phyloP scores from a whole-genome alignment of 192 early-diverging fungal species.

The Rhizophlyctis rosea region DNA sequence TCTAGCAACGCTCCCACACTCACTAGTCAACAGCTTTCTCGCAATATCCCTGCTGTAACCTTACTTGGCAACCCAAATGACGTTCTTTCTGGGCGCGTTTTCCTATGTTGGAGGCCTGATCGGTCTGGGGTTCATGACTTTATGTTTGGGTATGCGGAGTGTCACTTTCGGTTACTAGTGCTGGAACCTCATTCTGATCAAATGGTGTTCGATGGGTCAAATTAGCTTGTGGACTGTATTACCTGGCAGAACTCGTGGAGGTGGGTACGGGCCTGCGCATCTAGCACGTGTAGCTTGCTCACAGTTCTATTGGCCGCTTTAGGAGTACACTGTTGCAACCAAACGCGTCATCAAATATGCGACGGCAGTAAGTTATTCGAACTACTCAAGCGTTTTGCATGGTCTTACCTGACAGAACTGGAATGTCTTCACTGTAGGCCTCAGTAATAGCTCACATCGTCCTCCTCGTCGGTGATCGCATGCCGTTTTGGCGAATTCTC shows the following conservation, averaged over 20 bases:
- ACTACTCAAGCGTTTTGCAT: no score
- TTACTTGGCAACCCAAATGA: no score
- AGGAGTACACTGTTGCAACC: constrained; percentile 80
- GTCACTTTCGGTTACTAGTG: neutral
- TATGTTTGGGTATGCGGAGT: constrained; percentile 33
- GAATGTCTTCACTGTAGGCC: constrained; percentile 40
- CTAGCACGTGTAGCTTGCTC: no score
- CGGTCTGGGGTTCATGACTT: constrained; percentile 43
- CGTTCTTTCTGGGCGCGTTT: constrained; percentile 29
- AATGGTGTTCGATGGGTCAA: neutral
- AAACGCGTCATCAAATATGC: constrained; percentile 70
- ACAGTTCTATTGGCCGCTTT: no score
- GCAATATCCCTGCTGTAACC: no score
- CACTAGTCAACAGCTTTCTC: no score
- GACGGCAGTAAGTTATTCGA: constrained; percentile 39
- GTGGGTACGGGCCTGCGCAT: no score
- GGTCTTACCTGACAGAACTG: no score
- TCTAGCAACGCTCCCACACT: no score
- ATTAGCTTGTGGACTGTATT: constrained; percentile 82
- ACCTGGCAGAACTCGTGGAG: constrained; percentile 67
- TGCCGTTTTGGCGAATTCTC: constrained; percentile 65
- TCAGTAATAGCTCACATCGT: constrained; percentile 64
- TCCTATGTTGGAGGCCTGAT: constrained; percentile 39
- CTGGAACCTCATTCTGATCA: neutral
- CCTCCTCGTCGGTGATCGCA: constrained; percentile 73